phyloP scores from a whole-genome alignment of 345 rosid species.

The Hibiscus mutabilis region DNA sequence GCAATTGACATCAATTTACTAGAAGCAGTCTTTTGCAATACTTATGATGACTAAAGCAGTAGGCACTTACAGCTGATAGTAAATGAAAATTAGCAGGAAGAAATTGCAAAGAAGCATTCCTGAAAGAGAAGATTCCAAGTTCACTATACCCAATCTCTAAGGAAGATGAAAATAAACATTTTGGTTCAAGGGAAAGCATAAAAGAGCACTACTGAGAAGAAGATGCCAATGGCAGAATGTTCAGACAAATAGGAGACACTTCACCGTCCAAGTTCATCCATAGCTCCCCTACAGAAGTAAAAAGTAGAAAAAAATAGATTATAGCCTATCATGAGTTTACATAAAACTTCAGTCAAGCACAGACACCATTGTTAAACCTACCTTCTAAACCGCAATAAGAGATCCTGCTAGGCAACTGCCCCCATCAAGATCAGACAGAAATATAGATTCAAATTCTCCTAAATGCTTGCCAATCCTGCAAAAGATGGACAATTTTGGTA shows the following conservation, averaged over 20 bases:
- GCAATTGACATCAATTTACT: conserved; percentile 10
- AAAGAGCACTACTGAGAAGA: conserved; percentile 43
- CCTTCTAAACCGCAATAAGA: conserved; percentile 62
- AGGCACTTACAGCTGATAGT: conserved; percentile 63
- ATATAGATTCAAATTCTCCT: conserved; percentile 73
- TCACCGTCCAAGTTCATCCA: conserved; percentile 94
- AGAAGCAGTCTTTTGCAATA: conserved; percentile 7
- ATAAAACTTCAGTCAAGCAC: conserved; percentile 5
- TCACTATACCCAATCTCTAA: conserved; percentile 13
- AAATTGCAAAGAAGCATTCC: conserved; percentile 50
- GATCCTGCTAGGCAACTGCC: conserved; percentile 34
- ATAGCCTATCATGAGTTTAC: not conserved
- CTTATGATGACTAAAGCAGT: conserved; percentile 16
- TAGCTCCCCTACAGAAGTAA: conserved; percentile 52
- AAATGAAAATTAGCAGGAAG: conserved; percentile 71
- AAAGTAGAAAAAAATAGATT: conserved; percentile 15
- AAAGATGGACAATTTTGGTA: conserved; percentile 13
- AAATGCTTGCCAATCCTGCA: conserved; percentile 65
- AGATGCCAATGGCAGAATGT: conserved; percentile 60
- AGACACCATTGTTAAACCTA: conserved; percentile 13
- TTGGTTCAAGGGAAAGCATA: conserved; percentile 11
- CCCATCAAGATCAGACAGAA: conserved; percentile 67
- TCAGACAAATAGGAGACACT: conserved; percentile 77
- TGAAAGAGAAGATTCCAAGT: conserved; percentile 30
- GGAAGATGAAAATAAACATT: conserved; percentile 10